A percentile compares a stretch with the other conserved stretches of the same genome.
These are phyloP conservation scores for Populus tremula DNA, from an alignment of 345 rosid genomes.

Conservation along the genomic window DNA sequence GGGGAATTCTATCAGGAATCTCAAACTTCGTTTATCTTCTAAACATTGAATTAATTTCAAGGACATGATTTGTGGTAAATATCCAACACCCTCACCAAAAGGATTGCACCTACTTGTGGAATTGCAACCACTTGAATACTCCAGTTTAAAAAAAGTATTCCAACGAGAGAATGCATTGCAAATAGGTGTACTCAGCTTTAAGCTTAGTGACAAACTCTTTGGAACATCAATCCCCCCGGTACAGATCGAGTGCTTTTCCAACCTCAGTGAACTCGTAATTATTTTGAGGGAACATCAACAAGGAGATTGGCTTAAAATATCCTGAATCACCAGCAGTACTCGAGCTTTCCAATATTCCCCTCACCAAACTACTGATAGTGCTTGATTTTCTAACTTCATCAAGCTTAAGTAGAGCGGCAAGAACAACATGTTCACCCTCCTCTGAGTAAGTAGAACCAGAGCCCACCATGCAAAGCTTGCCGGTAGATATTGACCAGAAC, in stretches of 20 bases:
- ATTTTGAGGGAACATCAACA: slow-evolving; percentile 27
- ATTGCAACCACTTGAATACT: slow-evolving; percentile 20
- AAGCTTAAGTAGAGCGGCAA: slow-evolving; percentile 25
- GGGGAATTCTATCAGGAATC: slow-evolving; percentile 26
- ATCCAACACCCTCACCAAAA: slow-evolving; percentile 12
- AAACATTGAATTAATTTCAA: slow-evolving; percentile 26
- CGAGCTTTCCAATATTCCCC: slow-evolving; percentile 27
- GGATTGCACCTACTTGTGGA: slow-evolving; percentile 22
- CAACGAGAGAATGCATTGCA: slow-evolving; percentile 13
- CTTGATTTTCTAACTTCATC: slow-evolving; percentile 13
- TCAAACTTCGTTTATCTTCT: slow-evolving; percentile 11
- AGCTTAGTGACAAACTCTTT: not conserved
- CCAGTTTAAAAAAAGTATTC: not conserved
- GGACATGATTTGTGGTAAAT: slow-evolving; percentile 24
- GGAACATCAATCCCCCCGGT: not conserved
- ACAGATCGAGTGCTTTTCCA: slow-evolving; percentile 2
- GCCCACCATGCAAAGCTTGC: slow-evolving; percentile 42
- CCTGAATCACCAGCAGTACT: slow-evolving; percentile 5
- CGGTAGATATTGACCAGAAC: slow-evolving; percentile 29
- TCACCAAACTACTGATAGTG: slow-evolving; percentile 22
- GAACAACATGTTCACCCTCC: slow-evolving; percentile 18
- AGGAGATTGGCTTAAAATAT: slow-evolving; percentile 24
- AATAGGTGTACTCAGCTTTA: slow-evolving; percentile 12
- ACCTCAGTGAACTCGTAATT: slow-evolving; percentile 20
- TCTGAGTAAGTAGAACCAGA: slow-evolving; percentile 7